phyloP scores from a whole-genome alignment of 2,329 filamentous ascomycete species.

The Davidsoniella eucalypti region DNA sequence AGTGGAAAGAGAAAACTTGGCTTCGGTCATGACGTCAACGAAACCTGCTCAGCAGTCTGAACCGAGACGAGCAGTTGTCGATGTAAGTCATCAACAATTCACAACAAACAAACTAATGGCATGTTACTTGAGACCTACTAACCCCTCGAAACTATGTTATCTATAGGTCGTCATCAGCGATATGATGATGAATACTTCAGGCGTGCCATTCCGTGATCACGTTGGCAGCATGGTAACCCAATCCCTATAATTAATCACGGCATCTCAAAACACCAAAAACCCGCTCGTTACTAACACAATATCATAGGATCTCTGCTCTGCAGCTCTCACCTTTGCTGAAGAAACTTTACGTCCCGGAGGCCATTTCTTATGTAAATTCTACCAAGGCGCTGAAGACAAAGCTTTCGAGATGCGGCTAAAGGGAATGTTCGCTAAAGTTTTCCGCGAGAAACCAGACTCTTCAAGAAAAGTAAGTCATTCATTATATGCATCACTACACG shows the following conservation, averaged over 20 bases:
- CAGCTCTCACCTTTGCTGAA: constrained; percentile 64
- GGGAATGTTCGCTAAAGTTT: constrained; percentile 62
- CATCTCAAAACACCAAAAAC: not conserved
- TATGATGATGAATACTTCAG: constrained; percentile 99
- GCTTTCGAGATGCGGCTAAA: constrained; percentile 57
- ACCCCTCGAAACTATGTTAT: not conserved
- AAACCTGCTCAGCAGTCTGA: not conserved
- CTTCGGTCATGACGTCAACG: too few species aligned
- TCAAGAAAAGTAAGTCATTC: constrained; percentile 57
- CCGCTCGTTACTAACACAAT: not conserved
- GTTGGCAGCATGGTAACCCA: constrained; percentile 79
- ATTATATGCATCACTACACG: not conserved
- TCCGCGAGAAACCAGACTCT: constrained; percentile 79
- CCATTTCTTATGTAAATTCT: constrained; percentile 95
- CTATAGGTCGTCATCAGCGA: constrained; percentile 75
- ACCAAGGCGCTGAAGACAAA: constrained; percentile 79
- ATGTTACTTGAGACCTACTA: not conserved
- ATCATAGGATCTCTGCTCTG: constrained; percentile 67
- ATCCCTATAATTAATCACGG: not conserved
- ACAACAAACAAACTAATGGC: not conserved
- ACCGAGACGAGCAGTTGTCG: not conserved
- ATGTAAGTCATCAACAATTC: constrained; percentile 2
- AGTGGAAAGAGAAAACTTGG: not conserved
- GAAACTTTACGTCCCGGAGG: constrained; percentile 71
- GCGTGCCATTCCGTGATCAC: constrained; percentile 73